Conservation (phyloP, 1,284 basidiomycete genomes). For the Afroboletus lepidellus region DNA sequence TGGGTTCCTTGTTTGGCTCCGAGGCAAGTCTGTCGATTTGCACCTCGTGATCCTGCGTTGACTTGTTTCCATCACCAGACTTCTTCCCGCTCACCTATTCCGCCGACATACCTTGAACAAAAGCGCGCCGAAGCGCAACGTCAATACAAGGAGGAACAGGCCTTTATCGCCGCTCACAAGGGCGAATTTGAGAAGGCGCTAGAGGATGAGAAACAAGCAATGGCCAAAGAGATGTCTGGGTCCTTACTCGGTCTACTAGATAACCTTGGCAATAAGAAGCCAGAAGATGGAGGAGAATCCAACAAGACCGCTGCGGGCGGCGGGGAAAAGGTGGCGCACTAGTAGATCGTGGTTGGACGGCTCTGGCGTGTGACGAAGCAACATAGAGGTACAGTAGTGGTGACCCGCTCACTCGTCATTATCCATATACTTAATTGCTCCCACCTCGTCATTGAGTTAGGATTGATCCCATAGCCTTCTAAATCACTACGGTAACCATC, state of each 20-base stretch:
- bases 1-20: slow-evolving; percentile 44
- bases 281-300: slow-evolving; percentile 22
- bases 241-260: slow-evolving; percentile 41
- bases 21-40: slow-evolving; percentile 16
- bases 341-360: neutral
- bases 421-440: slow-evolving; percentile 12
- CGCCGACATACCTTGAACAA: slow-evolving; percentile 86
- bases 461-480: too few relatives aligned
- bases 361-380: neutral
- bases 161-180: slow-evolving; percentile 82
- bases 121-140: slow-evolving; percentile 86
- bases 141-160: slow-evolving; percentile 84
- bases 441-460: slow-evolving; percentile 5
- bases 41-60: neutral
- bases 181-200: slow-evolving; percentile 77
- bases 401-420: neutral
- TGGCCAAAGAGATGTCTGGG: slow-evolving; percentile 60
- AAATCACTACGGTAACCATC: too few relatives aligned
- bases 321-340: slow-evolving; percentile 12
- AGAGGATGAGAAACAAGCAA: slow-evolving; percentile 81
- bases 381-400: slow-evolving; percentile 14
- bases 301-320: slow-evolving; percentile 7
- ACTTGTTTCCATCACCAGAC: slow-evolving; percentile 12
- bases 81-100: slow-evolving; percentile 42
- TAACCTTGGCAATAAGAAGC: slow-evolving; percentile 40